A percentile compares a stretch with the other conserved stretches of the same genome.
Conservation (phyloP, 2,329 filamentous ascomycete species). For the Talaromyces sp. region DNA sequence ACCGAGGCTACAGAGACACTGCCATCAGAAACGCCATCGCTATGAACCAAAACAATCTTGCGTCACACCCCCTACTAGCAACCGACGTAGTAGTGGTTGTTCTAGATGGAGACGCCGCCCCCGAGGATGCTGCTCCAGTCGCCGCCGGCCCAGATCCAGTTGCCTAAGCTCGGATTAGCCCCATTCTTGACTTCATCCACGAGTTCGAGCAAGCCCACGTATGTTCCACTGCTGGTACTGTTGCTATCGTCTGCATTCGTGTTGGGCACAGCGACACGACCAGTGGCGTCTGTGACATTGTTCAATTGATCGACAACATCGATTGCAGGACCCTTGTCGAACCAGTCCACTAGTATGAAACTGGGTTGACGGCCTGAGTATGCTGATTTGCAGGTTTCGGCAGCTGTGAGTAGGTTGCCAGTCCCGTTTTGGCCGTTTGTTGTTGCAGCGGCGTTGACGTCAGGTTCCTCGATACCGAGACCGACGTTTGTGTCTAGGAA, state of each 20-base stretch:
- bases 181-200: conserved; percentile 37
- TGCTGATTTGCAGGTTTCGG: conserved; percentile 51
- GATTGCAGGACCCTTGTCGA: conserved; percentile 68
- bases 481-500: conserved; percentile 63
- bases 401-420: conserved; percentile 52
- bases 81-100: not conserved
- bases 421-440: conserved; percentile 63
- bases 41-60: conserved; percentile 8
- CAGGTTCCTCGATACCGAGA: conserved; percentile 58
- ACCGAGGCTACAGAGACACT: not conserved
- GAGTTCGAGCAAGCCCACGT: conserved; percentile 38
- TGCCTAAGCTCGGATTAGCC: conserved; percentile 37
- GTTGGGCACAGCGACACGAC: conserved; percentile 37
- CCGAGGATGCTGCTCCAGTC: conserved; percentile 40
- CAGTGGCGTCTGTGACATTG: conserved; percentile 46
- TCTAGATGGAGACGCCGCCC: conserved; percentile 37
- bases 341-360: conserved; percentile 78
- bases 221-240: conserved; percentile 34
- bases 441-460: conserved; percentile 56
- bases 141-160: conserved; percentile 46
- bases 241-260: conserved; percentile 26
- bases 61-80: not conserved
- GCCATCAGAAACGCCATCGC: conserved; percentile 8
- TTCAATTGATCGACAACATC: conserved; percentile 68
- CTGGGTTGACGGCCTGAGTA: conserved; percentile 62